Evolutionary conservation across 352 stramenopile genomes (phyloP).

Genomic region (Phytophthora boehmeriae): DNA sequence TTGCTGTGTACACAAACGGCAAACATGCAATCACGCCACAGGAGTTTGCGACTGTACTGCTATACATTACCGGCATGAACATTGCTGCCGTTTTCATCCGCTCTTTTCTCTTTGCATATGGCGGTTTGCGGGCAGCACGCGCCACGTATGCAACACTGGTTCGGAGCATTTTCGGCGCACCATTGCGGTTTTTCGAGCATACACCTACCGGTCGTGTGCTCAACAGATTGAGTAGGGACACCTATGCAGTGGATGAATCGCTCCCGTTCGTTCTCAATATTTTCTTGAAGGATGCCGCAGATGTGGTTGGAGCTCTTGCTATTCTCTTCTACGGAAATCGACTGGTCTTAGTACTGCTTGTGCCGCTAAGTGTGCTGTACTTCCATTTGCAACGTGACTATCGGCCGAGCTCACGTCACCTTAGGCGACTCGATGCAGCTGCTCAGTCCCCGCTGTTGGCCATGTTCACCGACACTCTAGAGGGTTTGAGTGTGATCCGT

Average conservation of each 20-base stretch:
- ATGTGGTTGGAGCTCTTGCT: slow-evolving; percentile 69
- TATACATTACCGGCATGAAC: slow-evolving; percentile 74
- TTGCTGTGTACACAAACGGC: slow-evolving; percentile 78
- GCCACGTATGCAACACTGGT: slow-evolving; percentile 65
- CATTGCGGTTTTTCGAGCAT: slow-evolving; percentile 72
- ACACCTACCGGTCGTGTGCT: slow-evolving; percentile 75
- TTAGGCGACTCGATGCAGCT: slow-evolving; percentile 72
- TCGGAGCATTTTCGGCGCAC: slow-evolving; percentile 53
- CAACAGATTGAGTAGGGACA: slow-evolving; percentile 83
- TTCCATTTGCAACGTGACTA: slow-evolving; percentile 67
- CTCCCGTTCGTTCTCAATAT: slow-evolving; percentile 91
- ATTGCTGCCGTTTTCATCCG: slow-evolving; percentile 71
- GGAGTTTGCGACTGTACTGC: slow-evolving; percentile 59
- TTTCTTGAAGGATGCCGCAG: slow-evolving; percentile 81
- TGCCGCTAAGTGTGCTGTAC: slow-evolving; percentile 77
- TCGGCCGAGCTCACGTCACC: slow-evolving; percentile 73
- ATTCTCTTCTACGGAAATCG: slow-evolving; percentile 86
- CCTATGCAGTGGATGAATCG: slow-evolving; percentile 86
- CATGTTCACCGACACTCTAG: slow-evolving; percentile 78
- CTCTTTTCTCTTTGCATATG: slow-evolving; percentile 87
- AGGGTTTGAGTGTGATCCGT: slow-evolving; percentile 73
- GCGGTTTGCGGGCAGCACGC: slow-evolving; percentile 71
- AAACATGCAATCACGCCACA: slow-evolving; percentile 54
- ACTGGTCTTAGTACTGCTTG: slow-evolving; percentile 72
- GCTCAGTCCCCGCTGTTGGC: slow-evolving; percentile 76